phyloP scores from a whole-genome alignment of 441 rosid species.

The Euphorbia corollata region DNA sequence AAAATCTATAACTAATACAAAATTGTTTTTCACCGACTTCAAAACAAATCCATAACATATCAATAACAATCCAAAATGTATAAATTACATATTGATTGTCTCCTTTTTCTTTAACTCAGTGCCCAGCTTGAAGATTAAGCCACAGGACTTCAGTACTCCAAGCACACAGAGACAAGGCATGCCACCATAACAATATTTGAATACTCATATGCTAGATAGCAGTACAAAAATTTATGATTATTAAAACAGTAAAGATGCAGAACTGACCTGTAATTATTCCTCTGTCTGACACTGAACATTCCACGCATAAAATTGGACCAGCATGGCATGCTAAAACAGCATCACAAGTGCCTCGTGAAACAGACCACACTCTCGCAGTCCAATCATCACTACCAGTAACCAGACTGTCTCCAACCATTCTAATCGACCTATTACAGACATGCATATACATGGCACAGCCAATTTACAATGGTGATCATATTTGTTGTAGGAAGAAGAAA shows the following conservation, averaged over 20 bases:
- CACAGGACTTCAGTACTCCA: conserved; percentile 8
- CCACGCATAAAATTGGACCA: conserved; percentile 79
- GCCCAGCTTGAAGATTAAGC: not conserved
- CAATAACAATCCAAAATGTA: too few relatives aligned
- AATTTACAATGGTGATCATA: conserved; percentile 4
- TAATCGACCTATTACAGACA: conserved; percentile 54
- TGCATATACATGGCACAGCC: conserved; percentile 11
- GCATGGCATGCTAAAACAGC: conserved; percentile 96
- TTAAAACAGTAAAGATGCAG: conserved; percentile 12
- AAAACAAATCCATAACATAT: too few relatives aligned
- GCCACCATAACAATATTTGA: not conserved
- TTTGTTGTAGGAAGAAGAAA: conserved; percentile 11
- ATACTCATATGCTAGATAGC: not conserved
- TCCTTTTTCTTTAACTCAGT: not conserved
- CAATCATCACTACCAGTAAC: conserved; percentile 98
- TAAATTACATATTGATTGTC: too few relatives aligned
- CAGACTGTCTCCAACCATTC: conserved; percentile 93
- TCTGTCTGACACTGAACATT: conserved; percentile 66
- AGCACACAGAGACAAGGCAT: not conserved
- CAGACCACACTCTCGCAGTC: conserved; percentile 99
- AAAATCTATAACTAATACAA: too few relatives aligned
- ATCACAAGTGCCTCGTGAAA: conserved; percentile 82
- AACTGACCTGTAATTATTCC: conserved; percentile 89
- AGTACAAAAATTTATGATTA: not conserved
- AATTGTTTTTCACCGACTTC: too few relatives aligned